Conservation (phyloP, 2,329 filamentous ascomycete genomes). For the Penicillium sp. region DNA sequence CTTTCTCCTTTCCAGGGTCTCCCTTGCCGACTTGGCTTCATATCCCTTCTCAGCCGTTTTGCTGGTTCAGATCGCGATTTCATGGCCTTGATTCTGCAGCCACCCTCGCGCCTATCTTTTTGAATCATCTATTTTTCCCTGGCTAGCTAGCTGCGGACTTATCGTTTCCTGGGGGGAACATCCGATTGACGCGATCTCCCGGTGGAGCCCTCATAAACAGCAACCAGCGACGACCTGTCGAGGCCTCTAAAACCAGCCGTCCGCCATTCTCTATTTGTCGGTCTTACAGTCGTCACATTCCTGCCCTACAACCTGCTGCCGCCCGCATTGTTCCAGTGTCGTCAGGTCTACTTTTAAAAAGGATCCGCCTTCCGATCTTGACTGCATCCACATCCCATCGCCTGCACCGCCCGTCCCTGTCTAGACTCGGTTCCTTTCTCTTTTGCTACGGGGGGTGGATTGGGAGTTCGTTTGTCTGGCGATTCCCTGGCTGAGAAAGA, state of each 20-base stretch:
- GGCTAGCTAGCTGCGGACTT: neutral
- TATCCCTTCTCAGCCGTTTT: constrained; percentile 31
- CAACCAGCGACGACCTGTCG: constrained; percentile 27
- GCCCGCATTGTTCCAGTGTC: constrained; percentile 28
- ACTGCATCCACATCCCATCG: constrained; percentile 36
- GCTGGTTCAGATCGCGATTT: constrained; percentile 31
- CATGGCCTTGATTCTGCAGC: constrained; percentile 30
- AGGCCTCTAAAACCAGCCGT: constrained; percentile 3
- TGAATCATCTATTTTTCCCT: constrained; percentile 10
- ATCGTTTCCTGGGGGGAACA: constrained; percentile 8
- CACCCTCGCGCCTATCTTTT: constrained; percentile 29
- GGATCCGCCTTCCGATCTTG: constrained; percentile 41
- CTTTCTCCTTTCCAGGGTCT: constrained; percentile 31
- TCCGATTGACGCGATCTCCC: constrained; percentile 15
- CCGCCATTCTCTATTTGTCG: constrained; percentile 24
- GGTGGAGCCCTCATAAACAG: constrained; percentile 28
- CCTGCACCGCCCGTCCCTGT: constrained; percentile 32
- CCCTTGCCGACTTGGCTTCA: constrained; percentile 27
- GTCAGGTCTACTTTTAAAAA: constrained; percentile 37
- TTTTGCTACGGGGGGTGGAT: constrained; percentile 28
- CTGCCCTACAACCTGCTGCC: constrained; percentile 35
- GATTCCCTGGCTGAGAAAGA: constrained; percentile 13
- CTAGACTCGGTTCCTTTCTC: constrained; percentile 22
- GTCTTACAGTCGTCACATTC: constrained; percentile 35
- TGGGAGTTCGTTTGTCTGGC: constrained; percentile 25